Conservation (phyloP, 352 stramenopile species). For the Blastocystis hominis region DNA sequence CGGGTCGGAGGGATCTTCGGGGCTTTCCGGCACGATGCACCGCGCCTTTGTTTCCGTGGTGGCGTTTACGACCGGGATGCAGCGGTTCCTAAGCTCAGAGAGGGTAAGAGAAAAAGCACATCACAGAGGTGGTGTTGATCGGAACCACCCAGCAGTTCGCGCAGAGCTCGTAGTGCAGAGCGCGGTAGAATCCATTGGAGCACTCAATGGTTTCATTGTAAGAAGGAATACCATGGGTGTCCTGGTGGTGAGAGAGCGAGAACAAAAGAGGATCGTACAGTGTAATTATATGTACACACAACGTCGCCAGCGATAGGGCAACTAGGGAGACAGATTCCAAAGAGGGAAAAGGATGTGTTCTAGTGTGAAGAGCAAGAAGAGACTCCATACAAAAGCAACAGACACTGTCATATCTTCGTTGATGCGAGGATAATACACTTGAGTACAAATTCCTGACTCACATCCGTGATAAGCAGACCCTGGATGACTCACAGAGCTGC, state of each 20-base stretch:
- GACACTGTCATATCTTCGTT: constrained; percentile 71
- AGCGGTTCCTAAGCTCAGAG: constrained; percentile 21
- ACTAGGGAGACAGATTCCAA: constrained; percentile 66
- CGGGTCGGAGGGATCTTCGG: constrained; percentile 68
- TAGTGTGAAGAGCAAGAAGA: constrained; percentile 34
- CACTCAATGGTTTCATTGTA: constrained; percentile 42
- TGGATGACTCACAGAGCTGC: constrained; percentile 60
- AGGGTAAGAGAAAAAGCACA: not conserved
- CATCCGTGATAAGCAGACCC: constrained; percentile 12
- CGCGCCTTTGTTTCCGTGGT: not conserved
- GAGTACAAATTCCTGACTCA: constrained; percentile 55
- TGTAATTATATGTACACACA: constrained; percentile 70
- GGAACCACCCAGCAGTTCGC: constrained; percentile 55
- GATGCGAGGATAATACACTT: constrained; percentile 72
- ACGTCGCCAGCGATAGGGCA: constrained; percentile 63
- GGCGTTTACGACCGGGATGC: constrained; percentile 9
- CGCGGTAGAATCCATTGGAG: not conserved
- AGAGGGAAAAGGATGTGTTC: constrained; percentile 69
- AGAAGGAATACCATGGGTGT: not conserved
- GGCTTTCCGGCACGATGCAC: constrained; percentile 65
- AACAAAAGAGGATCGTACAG: constrained; percentile 56
- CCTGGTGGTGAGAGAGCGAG: not conserved
- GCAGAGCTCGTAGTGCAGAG: not conserved
- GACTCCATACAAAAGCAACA: constrained; percentile 62
- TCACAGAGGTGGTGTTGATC: constrained; percentile 37